These are phyloP conservation scores for Beauveria rudraprayagi DNA, from an alignment of 2,329 filamentous ascomycete species.

Conservation along the genomic window DNA sequence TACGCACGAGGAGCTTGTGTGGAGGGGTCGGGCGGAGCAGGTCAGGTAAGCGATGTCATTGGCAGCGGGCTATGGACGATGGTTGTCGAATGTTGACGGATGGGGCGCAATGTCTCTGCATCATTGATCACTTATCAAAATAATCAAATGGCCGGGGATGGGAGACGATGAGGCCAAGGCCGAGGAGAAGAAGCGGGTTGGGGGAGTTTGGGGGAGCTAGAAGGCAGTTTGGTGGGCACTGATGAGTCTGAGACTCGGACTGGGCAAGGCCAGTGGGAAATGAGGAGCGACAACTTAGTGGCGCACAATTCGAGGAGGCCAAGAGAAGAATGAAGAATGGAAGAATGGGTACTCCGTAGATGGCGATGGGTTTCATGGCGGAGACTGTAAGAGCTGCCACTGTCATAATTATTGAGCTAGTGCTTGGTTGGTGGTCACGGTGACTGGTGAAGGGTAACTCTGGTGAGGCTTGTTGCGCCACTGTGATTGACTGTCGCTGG, in stretches of 20 bases:
- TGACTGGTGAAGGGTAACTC: too few relatives aligned
- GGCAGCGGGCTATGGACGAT: not conserved
- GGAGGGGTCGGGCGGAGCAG: not conserved
- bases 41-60: not conserved
- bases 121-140: not conserved
- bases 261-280: not conserved
- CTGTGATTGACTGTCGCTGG: too few relatives aligned
- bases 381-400: too few relatives aligned
- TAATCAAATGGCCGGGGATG: not conserved
- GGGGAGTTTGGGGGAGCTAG: not conserved
- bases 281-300: not conserved
- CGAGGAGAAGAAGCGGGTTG: constrained; percentile 1
- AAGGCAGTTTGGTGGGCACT: constrained; percentile 2
- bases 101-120: not conserved
- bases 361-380: too few relatives aligned
- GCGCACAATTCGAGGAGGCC: not conserved
- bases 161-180: not conserved
- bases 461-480: too few relatives aligned
- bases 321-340: too few relatives aligned
- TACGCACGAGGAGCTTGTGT: not conserved
- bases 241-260: too few relatives aligned
- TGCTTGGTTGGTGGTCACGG: too few relatives aligned
- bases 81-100: not conserved
- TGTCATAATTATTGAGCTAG: too few relatives aligned
- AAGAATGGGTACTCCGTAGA: not conserved